These are phyloP conservation scores for Paraphoma sp. DNA, from an alignment of 2,329 filamentous ascomycete genomes.

Conservation along the genomic window DNA sequence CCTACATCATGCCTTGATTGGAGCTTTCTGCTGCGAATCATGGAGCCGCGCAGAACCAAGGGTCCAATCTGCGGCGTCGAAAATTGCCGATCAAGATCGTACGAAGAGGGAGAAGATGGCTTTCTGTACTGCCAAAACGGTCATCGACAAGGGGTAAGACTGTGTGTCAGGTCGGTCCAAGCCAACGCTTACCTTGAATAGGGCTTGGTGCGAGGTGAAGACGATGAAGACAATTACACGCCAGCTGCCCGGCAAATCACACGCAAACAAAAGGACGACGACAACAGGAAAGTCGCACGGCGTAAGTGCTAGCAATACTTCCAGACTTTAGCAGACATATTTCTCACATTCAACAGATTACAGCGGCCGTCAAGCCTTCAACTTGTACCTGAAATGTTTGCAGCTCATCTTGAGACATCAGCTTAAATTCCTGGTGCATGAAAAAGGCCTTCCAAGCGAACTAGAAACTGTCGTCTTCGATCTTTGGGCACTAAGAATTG, in stretches of 20 bases:
- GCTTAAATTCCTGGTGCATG: constrained; percentile 72
- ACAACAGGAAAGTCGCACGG: constrained; percentile 50
- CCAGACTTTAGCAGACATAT: neutral
- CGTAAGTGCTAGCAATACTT: constrained; percentile 2
- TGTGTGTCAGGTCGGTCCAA: neutral
- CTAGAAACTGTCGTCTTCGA: constrained; percentile 82
- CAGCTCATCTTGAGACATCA: constrained; percentile 88
- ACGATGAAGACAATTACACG: constrained; percentile 70
- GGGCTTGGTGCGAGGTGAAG: constrained; percentile 50
- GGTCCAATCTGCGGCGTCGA: constrained; percentile 59
- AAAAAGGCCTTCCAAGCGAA: constrained; percentile 71
- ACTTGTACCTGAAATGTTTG: constrained; percentile 82
- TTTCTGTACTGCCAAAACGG: constrained; percentile 81
- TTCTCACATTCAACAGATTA: constrained; percentile 54
- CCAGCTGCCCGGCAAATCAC: constrained; percentile 64
- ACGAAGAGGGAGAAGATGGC: constrained; percentile 74
- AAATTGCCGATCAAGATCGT: constrained; percentile 72
- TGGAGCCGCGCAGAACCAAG: constrained; percentile 24
- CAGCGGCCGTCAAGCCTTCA: constrained; percentile 71
- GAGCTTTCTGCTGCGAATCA: neutral
- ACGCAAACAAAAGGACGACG: constrained; percentile 60
- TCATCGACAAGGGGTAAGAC: constrained; percentile 75
- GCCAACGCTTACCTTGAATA: constrained; percentile 15
- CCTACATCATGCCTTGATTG: neutral
- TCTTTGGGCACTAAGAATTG: constrained; percentile 80